These are phyloP conservation scores for Parmelia sp. DNA, from an alignment of 495 filamentous ascomycete genomes.

Conservation along the genomic window DNA sequence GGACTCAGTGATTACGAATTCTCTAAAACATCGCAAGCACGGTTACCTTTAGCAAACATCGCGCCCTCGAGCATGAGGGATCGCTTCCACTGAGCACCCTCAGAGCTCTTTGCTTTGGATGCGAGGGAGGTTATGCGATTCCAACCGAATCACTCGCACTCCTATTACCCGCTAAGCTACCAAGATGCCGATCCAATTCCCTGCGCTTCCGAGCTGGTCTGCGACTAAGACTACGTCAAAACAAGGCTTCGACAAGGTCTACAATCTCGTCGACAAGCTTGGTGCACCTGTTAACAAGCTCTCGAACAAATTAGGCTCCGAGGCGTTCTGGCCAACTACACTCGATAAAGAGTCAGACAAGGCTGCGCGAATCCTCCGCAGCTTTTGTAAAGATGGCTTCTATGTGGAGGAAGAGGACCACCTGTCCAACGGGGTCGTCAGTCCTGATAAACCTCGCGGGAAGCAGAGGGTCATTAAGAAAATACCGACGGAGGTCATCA, in stretches of 20 bases:
- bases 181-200: constrained; percentile 23
- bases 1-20: background rate
- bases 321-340: constrained; percentile 76
- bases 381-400: constrained; percentile 72
- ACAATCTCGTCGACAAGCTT: constrained; percentile 46
- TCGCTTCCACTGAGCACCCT: background rate
- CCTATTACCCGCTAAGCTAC: constrained; percentile 9
- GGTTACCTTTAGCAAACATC: background rate
- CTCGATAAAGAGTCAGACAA: constrained; percentile 79
- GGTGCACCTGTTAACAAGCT: constrained; percentile 68
- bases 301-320: constrained; percentile 64
- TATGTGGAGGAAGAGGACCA: constrained; percentile 39
- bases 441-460: constrained; percentile 44
- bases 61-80: background rate
- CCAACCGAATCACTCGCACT: background rate
- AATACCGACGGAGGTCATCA: constrained; percentile 75
- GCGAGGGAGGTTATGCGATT: background rate
- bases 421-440: constrained; percentile 17
- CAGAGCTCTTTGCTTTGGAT: background rate
- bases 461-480: constrained; percentile 71
- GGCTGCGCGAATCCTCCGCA: constrained; percentile 69
- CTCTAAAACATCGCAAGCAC: background rate
- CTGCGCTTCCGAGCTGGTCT: constrained; percentile 26
- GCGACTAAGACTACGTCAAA: constrained; percentile 34
- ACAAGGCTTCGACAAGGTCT: constrained; percentile 52